Base-by-base conservation (phyloP, 2,329 filamentous ascomycete genomes). In the Aspergillus fumigatus region DNA sequence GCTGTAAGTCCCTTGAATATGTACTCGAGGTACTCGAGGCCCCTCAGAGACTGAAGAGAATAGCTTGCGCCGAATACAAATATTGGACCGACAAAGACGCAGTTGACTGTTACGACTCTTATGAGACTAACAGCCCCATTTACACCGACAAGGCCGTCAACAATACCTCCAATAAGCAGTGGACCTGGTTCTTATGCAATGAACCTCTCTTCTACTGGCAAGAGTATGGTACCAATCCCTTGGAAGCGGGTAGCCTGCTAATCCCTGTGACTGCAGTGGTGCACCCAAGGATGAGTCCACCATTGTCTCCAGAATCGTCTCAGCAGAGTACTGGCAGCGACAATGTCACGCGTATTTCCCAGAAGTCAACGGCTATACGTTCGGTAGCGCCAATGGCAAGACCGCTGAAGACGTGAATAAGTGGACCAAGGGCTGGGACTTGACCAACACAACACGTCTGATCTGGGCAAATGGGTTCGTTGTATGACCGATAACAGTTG, bases 131-230 rank as follows among this genome's bases (percentile, higher is more conserved):
- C 21, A 82, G 73, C 58, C 73, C 78, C 0, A 60, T 81, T 2
- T 86, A 75, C 69, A 81, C 78, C 3, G 81, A 87, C 65, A 70
- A 65, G 19, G 73, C 70, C 1, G 71, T 81, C 4, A 61, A 60
- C 50, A 85, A 86, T 65, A 53, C 64, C 0, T 62, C 73, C 35
- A 75, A 82, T 60, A 71, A 82, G 0, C 81, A 84, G 59, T 87
- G 83, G 83, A 67, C 75, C 7, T 87, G 84, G 84, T 78, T 85
- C 70, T 75, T 79, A 1, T 87, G 85, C 75, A 86, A 87, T 65
- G 82, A 87, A 67, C 83, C 84, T n/a, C 80, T 83, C 56, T 80
- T 73, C 54, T 83, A 79, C 68, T 85, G 79, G 77, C 81, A 84
- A 66, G 78, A 79, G 73, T 79, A 67, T 63, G 77, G 54, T 48